Evolutionary conservation across 1,139 yeast genomes (phyloP), one percentile per base, ranked within the genome.

Genomic region (Scheffersomyces parashehatae): DNA sequence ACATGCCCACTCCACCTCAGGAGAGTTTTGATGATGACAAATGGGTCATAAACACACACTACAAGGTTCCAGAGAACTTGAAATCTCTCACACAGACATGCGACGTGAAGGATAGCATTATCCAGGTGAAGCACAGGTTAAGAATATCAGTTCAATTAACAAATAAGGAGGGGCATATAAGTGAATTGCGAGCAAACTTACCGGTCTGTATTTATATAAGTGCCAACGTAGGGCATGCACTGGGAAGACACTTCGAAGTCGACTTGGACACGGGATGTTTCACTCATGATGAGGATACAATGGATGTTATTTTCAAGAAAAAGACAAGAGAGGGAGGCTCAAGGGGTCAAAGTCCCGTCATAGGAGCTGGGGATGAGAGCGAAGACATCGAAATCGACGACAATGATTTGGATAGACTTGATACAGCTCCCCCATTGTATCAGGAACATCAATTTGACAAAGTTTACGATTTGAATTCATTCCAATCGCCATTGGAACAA

Each of bases 111-210:
- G 65, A 72, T 39, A 75, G 73, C 24, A 58, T 79, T 43, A 68
- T 83, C 40, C 75, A 72, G 46, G 85, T 83, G 5, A 76, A 81
- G 45, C 91, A 85, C 59, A 74, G 85, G 52, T 57, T 85, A 37
- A 75, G 84, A 46, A 65, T 84, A 15, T 73, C 73, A 3, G 74
- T 85, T 24, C 79, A 78, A 42, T 60, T 85, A 37, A 67, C 75
- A 28, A 85, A 84, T 55, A 69, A 79, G 2, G 82, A 77, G 48
- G 88, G 88, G 1, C 87, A 82, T 55, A 70, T 78, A 5, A 82
- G 87, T 46, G 91, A 85, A 61, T 64, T 85, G 28, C 67, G 88
- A 37, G 88, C 90, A 3, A 82, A 85, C 37, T 63, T 85, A 39
- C 90, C 91, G 0, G 69, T 85, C 2, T 70, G 68, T 32, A 59